Conservation (phyloP, 345 rosid genomes). For the Punica granatum region DNA sequence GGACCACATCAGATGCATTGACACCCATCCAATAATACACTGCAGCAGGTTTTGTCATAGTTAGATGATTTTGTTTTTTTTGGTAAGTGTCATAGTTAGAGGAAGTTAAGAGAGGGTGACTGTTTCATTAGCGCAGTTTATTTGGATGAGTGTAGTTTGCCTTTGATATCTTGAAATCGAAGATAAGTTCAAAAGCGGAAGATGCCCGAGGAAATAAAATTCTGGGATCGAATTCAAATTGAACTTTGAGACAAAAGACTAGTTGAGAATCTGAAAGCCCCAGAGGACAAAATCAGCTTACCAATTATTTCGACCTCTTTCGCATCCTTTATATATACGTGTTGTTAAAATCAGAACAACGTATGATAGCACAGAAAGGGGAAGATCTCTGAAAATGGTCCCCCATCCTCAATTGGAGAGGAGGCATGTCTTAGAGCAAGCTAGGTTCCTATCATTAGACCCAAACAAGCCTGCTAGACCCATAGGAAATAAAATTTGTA, state of each 20-base stretch:
- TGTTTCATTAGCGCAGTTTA: not conserved
- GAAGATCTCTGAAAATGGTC: not conserved
- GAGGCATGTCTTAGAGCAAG: not conserved
- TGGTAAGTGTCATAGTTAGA: too few relatives aligned
- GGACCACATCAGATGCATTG: not conserved
- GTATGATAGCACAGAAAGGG: not conserved
- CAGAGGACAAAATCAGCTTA: slow-evolving; percentile 1
- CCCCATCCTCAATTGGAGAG: not conserved
- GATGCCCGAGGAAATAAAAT: not conserved
- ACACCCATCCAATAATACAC: not conserved
- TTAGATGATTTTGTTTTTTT: not conserved
- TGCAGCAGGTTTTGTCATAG: not conserved
- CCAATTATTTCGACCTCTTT: not conserved
- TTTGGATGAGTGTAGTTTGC: not conserved
- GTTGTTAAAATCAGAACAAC: not conserved
- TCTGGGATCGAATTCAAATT: not conserved
- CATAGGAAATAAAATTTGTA: not conserved
- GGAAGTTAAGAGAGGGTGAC: too few relatives aligned
- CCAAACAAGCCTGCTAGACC: not conserved
- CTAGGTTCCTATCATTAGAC: not conserved
- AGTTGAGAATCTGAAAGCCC: not conserved
- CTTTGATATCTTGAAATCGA: not conserved
- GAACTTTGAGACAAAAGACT: not conserved
- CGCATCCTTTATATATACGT: not conserved
- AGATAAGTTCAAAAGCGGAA: not conserved